phyloP scores from a whole-genome alignment of 2,329 filamentous ascomycete genomes.

The Sarocladiaceae sp. region DNA sequence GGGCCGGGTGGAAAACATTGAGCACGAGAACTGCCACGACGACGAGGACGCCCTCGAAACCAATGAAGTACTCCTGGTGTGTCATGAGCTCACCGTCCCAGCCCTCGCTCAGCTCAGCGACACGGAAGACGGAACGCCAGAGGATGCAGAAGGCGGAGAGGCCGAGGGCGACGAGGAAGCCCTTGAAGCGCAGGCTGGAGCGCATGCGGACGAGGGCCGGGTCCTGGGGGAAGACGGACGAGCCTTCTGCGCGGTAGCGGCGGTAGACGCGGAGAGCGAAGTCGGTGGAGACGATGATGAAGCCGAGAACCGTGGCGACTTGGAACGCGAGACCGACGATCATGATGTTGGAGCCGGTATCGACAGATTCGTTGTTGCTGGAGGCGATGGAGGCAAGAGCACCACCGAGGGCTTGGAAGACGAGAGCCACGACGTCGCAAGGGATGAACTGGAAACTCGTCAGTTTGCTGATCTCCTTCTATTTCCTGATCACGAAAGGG shows the following conservation, averaged over 20 bases:
- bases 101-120: conserved; percentile 58
- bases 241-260: conserved; percentile 27
- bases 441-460: conserved; percentile 50
- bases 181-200: conserved; percentile 38
- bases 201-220: conserved; percentile 21
- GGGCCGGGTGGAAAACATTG: conserved; percentile 26
- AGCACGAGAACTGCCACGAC: conserved; percentile 37
- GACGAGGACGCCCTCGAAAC: conserved; percentile 50
- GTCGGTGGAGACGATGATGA: conserved; percentile 46
- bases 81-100: conserved; percentile 54
- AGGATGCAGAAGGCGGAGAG: conserved; percentile 59
- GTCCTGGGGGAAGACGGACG: conserved; percentile 31
- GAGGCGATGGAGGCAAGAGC: conserved; percentile 41
- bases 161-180: conserved; percentile 48
- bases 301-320: conserved; percentile 49
- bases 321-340: conserved; percentile 58
- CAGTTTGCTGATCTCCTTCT: neutral
- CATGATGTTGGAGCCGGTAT: conserved; percentile 48
- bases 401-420: conserved; percentile 56
- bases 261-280: conserved; percentile 38
- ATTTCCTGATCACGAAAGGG: neutral
- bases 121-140: conserved; percentile 57
- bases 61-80: conserved; percentile 49
- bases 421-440: conserved; percentile 54
- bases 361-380: conserved; percentile 26